Evolutionary conservation across 176 grass and related monocot species (phyloP), one percentile per base, ranked within the genome.

Genomic region (Oryza meyeriana): DNA sequence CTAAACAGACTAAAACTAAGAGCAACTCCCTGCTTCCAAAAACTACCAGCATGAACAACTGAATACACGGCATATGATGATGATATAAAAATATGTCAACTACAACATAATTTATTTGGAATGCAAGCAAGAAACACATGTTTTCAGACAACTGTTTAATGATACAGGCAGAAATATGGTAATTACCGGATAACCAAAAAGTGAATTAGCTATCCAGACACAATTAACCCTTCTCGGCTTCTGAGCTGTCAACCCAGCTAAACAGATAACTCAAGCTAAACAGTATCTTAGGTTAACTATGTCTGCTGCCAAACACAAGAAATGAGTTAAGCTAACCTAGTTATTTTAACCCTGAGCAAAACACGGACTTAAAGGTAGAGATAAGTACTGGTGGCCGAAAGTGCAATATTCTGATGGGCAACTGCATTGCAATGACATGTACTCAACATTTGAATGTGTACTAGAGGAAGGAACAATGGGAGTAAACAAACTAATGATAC

Each of bases 321-420:
- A 76, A 57, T 68, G 47, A 26, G 42, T 47, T 65, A 79, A 80
- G 16, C 2, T 55, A 85, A 64, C 83, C 76, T 79, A 55, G 24
- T 64, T 79, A 64, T 73, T 70, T 72, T 48, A 86, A 39, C 26
- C 12, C 59, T 8, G 3, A 59, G 25, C 10, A 24, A 75, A 39
- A 59, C 55, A 76, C 16, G 59, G 18, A 11, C 27, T 42, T 62
- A 25, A 45, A 70, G 13, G 58, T 85, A 33, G 7, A 28, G 18
- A 20, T 6, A 33, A 17, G 35, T 69, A 69, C 33, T 64, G 41
- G 40, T 36, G 70, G 10, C 28, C 5, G 59, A 64, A 74, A 61
- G 33, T 68, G 35, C 61, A 86, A 74, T 80, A 74, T 44, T 80
- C 77, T 75, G 57, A 0, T 25, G 18, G 61, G 50, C 52, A 79